Evolutionary conservation across 192 early-diverging fungal genomes (phyloP).

Genomic region (Coemansia aciculifera): DNA sequence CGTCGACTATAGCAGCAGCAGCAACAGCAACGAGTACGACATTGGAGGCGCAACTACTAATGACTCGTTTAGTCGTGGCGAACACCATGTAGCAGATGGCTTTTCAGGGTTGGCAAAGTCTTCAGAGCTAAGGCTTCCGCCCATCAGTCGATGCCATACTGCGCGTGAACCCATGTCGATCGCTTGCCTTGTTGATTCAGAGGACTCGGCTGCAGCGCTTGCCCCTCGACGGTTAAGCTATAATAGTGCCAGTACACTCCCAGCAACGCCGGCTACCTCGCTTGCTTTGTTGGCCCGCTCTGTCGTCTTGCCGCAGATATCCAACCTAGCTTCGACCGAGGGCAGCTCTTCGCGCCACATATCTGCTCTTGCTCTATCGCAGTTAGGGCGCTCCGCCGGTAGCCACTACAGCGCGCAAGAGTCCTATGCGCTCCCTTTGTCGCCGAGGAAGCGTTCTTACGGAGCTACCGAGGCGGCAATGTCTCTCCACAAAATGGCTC

Average conservation of each 20-base stretch:
- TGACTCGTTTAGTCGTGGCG: background rate
- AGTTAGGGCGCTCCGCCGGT: background rate
- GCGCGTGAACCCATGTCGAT: conserved; percentile 30
- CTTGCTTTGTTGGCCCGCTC: background rate
- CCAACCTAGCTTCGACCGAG: background rate
- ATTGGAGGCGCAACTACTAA: background rate
- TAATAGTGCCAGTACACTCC: background rate
- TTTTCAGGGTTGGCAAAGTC: background rate
- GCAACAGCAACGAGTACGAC: background rate
- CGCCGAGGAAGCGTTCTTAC: conserved; percentile 27
- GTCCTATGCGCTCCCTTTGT: background rate
- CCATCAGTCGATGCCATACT: conserved; percentile 8
- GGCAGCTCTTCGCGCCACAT: background rate
- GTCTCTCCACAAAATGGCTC: conserved; percentile 35
- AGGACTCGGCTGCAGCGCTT: background rate
- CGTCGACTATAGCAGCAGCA: conserved; percentile 4
- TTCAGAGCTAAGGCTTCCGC: conserved; percentile 16
- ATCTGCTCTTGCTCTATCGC: conserved; percentile 9
- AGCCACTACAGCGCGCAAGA: background rate
- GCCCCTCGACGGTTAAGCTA: background rate
- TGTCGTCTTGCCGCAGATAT: background rate
- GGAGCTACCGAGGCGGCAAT: conserved; percentile 16
- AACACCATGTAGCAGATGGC: background rate
- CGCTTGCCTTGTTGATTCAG: conserved; percentile 26
- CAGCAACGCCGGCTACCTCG: background rate